Conservation (phyloP, 306 rosid genomes). For the Glycine soja region DNA sequence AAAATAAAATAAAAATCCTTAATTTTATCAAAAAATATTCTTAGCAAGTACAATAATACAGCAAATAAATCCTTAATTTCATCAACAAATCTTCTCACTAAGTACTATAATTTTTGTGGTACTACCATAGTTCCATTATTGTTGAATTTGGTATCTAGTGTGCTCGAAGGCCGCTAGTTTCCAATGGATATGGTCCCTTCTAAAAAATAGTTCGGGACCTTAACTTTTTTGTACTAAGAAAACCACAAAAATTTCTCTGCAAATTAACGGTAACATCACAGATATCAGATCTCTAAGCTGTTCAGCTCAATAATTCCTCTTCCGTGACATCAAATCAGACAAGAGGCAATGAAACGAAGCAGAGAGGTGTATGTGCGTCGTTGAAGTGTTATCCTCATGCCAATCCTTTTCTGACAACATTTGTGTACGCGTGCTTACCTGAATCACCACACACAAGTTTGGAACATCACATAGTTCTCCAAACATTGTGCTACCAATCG, state of each 20-base stretch:
- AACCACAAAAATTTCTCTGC: constrained; percentile 13
- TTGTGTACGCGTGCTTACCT: constrained; percentile 40
- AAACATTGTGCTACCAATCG: neutral
- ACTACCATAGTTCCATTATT: neutral
- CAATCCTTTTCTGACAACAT: constrained; percentile 23
- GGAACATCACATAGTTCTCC: neutral
- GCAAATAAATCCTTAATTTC: neutral
- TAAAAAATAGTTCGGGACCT: constrained; percentile 24
- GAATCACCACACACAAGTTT: constrained; percentile 39
- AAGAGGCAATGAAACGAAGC: constrained; percentile 15
- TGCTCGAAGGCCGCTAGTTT: constrained; percentile 25
- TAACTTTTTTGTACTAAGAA: constrained; percentile 31
- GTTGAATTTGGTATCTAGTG: constrained; percentile 4
- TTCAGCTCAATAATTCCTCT: constrained; percentile 41
- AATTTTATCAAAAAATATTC: no score
- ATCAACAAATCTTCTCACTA: neutral
- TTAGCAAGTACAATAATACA: no score
- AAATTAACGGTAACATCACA: constrained; percentile 36
- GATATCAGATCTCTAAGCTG: constrained; percentile 21
- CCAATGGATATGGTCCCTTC: constrained; percentile 5
- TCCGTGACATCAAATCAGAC: constrained; percentile 47
- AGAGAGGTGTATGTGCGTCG: neutral
- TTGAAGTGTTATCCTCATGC: constrained; percentile 35
- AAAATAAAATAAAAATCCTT: neutral
- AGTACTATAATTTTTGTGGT: neutral